Conservation (phyloP, 208 protist genomes). For the Balamuthia mandrillaris region DNA sequence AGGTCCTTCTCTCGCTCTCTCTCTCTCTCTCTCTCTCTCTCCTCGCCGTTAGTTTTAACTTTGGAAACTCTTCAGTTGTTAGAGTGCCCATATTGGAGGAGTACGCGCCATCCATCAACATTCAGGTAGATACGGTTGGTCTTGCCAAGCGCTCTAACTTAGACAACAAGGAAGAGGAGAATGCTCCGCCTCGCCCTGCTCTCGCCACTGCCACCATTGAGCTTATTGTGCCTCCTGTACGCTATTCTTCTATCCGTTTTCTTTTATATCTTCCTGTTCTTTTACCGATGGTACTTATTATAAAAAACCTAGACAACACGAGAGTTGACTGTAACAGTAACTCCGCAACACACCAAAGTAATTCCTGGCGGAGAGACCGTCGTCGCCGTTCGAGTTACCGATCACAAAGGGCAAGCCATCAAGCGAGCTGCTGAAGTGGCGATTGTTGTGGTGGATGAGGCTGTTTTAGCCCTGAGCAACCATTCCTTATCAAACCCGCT, state of each 20-base stretch:
- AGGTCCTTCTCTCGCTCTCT: neutral
- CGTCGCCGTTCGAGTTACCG: neutral
- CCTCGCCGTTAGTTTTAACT: neutral
- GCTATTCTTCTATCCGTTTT: neutral
- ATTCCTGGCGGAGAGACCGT: constrained; percentile 20
- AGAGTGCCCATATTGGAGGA: constrained; percentile 36
- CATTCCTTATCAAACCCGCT: constrained; percentile 2
- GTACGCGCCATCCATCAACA: constrained; percentile 31
- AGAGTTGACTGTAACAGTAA: neutral
- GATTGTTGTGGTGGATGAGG: constrained; percentile 22
- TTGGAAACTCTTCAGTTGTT: neutral
- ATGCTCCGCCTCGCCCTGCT: constrained; percentile 16
- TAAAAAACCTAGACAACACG: constrained; percentile 5
- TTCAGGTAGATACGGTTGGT: constrained; percentile 26
- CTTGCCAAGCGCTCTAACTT: constrained; percentile 9
- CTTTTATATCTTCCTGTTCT: neutral
- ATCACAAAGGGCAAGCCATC: neutral
- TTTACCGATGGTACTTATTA: neutral
- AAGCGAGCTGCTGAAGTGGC: neutral
- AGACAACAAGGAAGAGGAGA: neutral
- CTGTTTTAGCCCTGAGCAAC: constrained; percentile 11
- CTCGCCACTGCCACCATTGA: constrained; percentile 25
- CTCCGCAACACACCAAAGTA: constrained; percentile 9
- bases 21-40: neutral
- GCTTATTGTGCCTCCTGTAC: constrained; percentile 16